phyloP scores from a whole-genome alignment of 2,329 filamentous ascomycete species.

The Chrysoporthe puriensis region DNA sequence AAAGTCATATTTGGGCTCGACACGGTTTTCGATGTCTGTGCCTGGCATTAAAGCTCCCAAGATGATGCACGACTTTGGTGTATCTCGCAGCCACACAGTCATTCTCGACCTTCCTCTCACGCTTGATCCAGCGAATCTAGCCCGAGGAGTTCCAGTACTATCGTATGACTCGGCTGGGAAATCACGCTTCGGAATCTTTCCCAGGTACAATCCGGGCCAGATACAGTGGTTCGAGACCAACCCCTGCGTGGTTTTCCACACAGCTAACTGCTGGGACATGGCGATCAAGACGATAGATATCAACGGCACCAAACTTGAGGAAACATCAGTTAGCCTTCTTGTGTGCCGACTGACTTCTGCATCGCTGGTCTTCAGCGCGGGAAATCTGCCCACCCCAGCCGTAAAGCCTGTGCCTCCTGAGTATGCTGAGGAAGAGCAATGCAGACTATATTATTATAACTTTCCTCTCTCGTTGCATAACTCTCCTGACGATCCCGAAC shows the following conservation, averaged over 20 bases:
- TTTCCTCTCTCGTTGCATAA: slow-evolving; percentile 50
- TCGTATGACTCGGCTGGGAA: slow-evolving; percentile 60
- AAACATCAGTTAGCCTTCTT: slow-evolving; percentile 62
- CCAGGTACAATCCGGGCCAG: slow-evolving; percentile 58
- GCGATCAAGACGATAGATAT: slow-evolving; percentile 5
- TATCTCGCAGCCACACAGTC: slow-evolving; percentile 63
- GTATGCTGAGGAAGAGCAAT: slow-evolving; percentile 64
- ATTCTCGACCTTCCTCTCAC: slow-evolving; percentile 72
- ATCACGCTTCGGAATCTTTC: slow-evolving; percentile 71
- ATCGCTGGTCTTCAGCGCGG: slow-evolving; percentile 66
- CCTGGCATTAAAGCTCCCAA: slow-evolving; percentile 66
- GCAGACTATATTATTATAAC: slow-evolving; percentile 70
- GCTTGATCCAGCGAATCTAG: slow-evolving; percentile 64
- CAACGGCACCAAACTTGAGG: slow-evolving; percentile 36
- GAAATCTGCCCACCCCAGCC: slow-evolving; percentile 62
- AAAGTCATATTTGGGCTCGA: slow-evolving; percentile 24
- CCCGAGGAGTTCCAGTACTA: slow-evolving; percentile 59
- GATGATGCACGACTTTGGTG: slow-evolving; percentile 80
- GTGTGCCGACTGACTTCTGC: slow-evolving; percentile 70
- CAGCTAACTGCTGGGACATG: slow-evolving; percentile 70
- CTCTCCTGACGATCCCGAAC: slow-evolving; percentile 25
- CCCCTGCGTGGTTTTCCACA: slow-evolving; percentile 72
- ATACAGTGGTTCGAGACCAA: slow-evolving; percentile 71
- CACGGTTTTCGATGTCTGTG: slow-evolving; percentile 56
- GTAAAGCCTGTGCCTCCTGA: slow-evolving; percentile 40